Conservation (phyloP, 441 rosid species). For the Aquilaria agallochum region DNA sequence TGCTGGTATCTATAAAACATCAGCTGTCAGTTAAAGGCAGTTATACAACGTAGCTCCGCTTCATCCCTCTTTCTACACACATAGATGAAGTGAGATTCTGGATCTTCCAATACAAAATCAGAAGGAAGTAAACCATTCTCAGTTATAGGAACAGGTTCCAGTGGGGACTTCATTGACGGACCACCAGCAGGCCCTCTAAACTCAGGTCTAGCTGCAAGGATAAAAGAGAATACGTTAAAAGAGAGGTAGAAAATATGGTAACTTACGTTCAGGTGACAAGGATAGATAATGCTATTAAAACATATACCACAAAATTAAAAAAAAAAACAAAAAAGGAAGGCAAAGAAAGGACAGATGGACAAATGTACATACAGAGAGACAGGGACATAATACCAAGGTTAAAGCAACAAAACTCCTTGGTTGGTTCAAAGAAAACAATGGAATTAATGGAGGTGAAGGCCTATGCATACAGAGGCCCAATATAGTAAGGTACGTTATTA, state of each 20-base stretch:
- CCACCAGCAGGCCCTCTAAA: constrained; percentile 42
- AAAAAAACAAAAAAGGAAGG: background rate
- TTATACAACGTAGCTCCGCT: constrained; percentile 20
- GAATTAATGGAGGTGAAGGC: too few species aligned
- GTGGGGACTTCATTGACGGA: constrained; percentile 37
- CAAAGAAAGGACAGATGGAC: too few species aligned
- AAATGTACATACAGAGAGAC: background rate
- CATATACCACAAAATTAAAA: too few species aligned
- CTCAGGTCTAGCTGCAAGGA: constrained; percentile 77
- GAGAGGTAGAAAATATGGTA: background rate
- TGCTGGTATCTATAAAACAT: constrained; percentile 28
- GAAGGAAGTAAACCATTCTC: constrained; percentile 60
- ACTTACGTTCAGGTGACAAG: background rate
- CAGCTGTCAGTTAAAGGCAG: constrained; percentile 35
- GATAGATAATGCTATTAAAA: background rate
- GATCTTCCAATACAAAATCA: constrained; percentile 78
- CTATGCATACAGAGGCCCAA: too few species aligned
- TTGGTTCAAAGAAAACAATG: too few species aligned
- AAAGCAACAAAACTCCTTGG: background rate
- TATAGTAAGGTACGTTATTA: too few species aligned
- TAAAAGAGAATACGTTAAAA: constrained; percentile 1
- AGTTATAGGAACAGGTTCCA: constrained; percentile 66
- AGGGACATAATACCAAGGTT: background rate
- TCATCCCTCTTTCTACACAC: constrained; percentile 59
- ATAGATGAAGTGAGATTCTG: constrained; percentile 85